These are phyloP conservation scores for Panus rudis DNA, from an alignment of 768 basidiomycete genomes.

Conservation along the genomic window DNA sequence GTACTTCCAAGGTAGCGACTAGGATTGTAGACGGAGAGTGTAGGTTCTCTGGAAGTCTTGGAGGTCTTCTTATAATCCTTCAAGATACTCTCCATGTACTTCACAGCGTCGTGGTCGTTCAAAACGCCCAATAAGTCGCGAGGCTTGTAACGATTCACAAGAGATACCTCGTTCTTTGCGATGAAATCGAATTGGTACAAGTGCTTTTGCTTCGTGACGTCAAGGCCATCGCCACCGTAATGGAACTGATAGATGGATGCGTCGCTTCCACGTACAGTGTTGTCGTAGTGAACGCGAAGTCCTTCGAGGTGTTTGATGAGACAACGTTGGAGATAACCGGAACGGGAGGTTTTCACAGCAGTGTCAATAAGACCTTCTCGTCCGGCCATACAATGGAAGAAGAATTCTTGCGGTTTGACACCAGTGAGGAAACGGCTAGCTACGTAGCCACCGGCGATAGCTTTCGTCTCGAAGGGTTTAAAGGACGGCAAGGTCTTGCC, in stretches of 20 bases:
- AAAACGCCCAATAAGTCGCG: conserved; percentile 47
- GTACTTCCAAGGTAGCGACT: conserved; percentile 79
- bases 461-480: conserved; percentile 95
- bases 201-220: conserved; percentile 97
- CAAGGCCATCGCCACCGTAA: conserved; percentile 94
- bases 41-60: conserved; percentile 56
- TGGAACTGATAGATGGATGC: conserved; percentile 91
- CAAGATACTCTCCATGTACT: conserved; percentile 86
- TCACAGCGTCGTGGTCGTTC: conserved; percentile 58
- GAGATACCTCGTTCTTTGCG: conserved; percentile 74
- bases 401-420: conserved; percentile 97
- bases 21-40: conserved; percentile 71
- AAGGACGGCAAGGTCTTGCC: conserved; percentile 98
- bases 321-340: conserved; percentile 96
- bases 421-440: conserved; percentile 98
- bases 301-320: conserved; percentile 98
- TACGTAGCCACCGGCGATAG: conserved; percentile 96
- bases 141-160: conserved; percentile 68
- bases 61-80: conserved; percentile 51
- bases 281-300: conserved; percentile 93
- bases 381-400: conserved; percentile 99
- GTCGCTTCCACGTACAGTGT: conserved; percentile 95
- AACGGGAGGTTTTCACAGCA: conserved; percentile 97
- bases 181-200: conserved; percentile 91
- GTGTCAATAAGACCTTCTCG: conserved; percentile 98